Evolutionary conservation across 192 early-diverging fungal genomes (phyloP).

Genomic region (Pilobolus umbonatus): DNA sequence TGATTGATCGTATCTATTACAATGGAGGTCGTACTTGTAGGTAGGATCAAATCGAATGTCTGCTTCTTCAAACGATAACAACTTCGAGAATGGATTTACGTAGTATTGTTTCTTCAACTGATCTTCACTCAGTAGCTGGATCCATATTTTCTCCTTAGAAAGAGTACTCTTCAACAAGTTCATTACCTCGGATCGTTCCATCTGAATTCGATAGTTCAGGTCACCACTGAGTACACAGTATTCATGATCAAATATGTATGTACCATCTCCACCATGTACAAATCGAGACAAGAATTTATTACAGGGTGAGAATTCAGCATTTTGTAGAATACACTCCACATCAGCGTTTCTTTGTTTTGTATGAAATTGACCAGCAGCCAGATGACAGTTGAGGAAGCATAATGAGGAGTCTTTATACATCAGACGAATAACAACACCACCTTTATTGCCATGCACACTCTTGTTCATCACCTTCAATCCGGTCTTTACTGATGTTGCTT

Average conservation of each 20-base stretch:
- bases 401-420: conserved; percentile 75
- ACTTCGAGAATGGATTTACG: conserved; percentile 65
- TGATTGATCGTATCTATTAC: conserved; percentile 81
- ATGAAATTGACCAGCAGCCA: conserved; percentile 82
- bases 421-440: conserved; percentile 71
- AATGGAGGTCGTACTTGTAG: conserved; percentile 93
- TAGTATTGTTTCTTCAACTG: conserved; percentile 50
- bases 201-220: conserved; percentile 89
- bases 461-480: conserved; percentile 67
- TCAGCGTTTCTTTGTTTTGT: conserved; percentile 70
- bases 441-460: conserved; percentile 86
- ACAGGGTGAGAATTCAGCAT: conserved; percentile 21
- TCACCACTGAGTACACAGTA: conserved; percentile 83
- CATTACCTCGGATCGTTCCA: conserved; percentile 60
- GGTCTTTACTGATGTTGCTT: conserved; percentile 81
- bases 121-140: conserved; percentile 57
- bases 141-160: conserved; percentile 35
- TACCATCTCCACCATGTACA: conserved; percentile 82
- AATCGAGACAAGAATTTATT: conserved; percentile 48
- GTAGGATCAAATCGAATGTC: conserved; percentile 85
- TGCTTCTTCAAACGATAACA: conserved; percentile 74
- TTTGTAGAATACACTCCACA: conserved; percentile 59
- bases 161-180: conserved; percentile 22
- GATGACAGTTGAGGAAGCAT: conserved; percentile 82
- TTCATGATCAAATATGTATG: conserved; percentile 74